phyloP scores from a whole-genome alignment of 768 basidiomycete genomes.

The Trametes elegans region DNA sequence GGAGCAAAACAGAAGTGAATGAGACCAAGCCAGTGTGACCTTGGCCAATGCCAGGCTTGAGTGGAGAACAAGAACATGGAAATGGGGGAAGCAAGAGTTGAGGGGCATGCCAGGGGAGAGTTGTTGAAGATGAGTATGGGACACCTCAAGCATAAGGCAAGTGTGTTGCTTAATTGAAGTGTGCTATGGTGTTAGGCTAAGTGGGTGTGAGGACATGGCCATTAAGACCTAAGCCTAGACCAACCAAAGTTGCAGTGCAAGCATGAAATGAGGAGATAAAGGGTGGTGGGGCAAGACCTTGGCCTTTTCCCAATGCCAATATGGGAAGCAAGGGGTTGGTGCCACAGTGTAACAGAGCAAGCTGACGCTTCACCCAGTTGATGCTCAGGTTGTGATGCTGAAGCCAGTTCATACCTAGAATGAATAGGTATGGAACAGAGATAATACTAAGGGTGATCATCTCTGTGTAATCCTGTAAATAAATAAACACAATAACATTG shows the following conservation, averaged over 20 bases:
- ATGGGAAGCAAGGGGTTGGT: constrained; percentile 20
- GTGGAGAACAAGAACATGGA: background rate
- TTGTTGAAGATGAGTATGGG: background rate
- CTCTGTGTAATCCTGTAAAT: constrained; percentile 31
- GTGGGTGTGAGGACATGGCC: background rate
- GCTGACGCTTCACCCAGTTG: constrained; percentile 32
- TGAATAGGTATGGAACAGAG: constrained; percentile 19
- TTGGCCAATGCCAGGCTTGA: background rate
- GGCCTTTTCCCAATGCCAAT: constrained; percentile 23
- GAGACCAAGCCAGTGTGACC: background rate
- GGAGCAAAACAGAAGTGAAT: background rate
- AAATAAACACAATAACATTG: constrained; percentile 32
- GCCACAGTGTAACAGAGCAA: constrained; percentile 24
- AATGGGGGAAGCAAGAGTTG: background rate
- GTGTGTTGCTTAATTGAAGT: background rate
- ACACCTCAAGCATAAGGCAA: background rate
- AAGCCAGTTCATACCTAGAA: constrained; percentile 17
- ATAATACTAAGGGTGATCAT: constrained; percentile 31
- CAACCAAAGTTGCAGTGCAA: constrained; percentile 25
- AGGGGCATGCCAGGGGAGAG: constrained; percentile 1
- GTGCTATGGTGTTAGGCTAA: background rate
- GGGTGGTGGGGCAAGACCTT: constrained; percentile 27
- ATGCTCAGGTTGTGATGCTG: constrained; percentile 12
- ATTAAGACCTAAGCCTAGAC: constrained; percentile 25
- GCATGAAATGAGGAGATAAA: background rate